Evolutionary conservation across 2,329 filamentous ascomycete species (phyloP), one percentile per base, ranked within the genome.

Genomic region (Cladosporium velox): DNA sequence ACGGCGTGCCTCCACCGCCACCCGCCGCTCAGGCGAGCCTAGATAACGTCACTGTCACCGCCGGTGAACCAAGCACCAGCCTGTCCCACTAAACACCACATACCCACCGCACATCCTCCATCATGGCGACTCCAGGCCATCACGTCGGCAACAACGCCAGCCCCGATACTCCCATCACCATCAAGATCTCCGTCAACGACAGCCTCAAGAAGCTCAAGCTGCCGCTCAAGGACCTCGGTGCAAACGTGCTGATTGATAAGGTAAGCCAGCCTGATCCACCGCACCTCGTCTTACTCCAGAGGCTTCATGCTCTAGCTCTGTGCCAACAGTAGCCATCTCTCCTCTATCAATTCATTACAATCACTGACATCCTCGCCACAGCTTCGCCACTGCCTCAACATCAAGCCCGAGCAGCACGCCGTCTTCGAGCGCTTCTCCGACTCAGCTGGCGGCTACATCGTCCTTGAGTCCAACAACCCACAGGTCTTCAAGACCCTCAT

Each of bases 401-500:
- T 96, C 71, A 84, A 87, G 38, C 76, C 84, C 58, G 84, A 87
- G 74, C 83, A 87, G 67, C 79, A 86, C 61, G 85, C 90, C 76
- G 79, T 88, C 73, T 89, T 98, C 74, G 93, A 98, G 83, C 92
- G 95, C 72, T 99, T 93, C 82, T 98, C 95, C 70, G 95, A 99
- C 80, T 97, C 93, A 70, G 91, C 92, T 70, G 90, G 85, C 55
- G 84, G 88, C 70, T 98, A 91, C 79, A 87, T 98, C 70, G 84
- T 86, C 54, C 89, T 99, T 67, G 90, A 97, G 77, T 83, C 88
- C 68, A 84, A 84, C 76, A 96, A 97, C 75, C 81, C 86, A 10
- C 85, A 91, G 55, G 91, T 96, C 74, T 99, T 97, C 85, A 98
- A 97, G 84, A 95, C 97, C 77, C 89, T 99, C 51, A 94, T 95